These are phyloP conservation scores for Butyriboletus appendiculatus DNA, from an alignment of 1,284 basidiomycete genomes.

Conservation along the genomic window DNA sequence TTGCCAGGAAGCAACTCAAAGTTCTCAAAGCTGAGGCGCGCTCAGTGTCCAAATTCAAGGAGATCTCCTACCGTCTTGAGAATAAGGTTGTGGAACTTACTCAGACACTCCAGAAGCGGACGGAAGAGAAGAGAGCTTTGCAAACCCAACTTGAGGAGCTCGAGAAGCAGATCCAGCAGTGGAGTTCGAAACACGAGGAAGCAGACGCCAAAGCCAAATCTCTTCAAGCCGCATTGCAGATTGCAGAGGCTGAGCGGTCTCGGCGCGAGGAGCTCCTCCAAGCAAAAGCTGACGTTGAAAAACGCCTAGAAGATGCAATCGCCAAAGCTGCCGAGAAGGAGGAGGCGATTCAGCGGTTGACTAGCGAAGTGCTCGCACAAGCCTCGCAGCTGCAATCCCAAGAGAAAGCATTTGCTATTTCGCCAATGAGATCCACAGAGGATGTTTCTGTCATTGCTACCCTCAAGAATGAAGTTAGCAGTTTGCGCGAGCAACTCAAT, in stretches of 20 bases:
- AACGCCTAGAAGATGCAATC: slow-evolving; percentile 76
- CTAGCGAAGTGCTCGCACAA: slow-evolving; percentile 74
- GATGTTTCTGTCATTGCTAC: slow-evolving; percentile 85
- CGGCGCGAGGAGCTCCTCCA: slow-evolving; percentile 78
- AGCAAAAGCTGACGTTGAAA: slow-evolving; percentile 83
- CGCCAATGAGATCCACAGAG: slow-evolving; percentile 68
- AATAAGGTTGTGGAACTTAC: slow-evolving; percentile 99
- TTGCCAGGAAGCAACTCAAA: slow-evolving; percentile 87
- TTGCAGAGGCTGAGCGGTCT: slow-evolving; percentile 72
- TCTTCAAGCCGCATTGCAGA: slow-evolving; percentile 70
- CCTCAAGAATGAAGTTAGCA: slow-evolving; percentile 91
- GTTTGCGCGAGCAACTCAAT: slow-evolving; percentile 92
- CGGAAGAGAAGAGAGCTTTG: slow-evolving; percentile 89
- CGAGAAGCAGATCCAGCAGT: slow-evolving; percentile 84
- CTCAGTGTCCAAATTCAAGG: slow-evolving; percentile 98
- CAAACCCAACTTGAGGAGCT: slow-evolving; percentile 74
- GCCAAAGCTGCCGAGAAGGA: slow-evolving; percentile 84
- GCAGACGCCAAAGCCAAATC: slow-evolving; percentile 78
- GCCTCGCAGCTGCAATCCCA: slow-evolving; percentile 81
- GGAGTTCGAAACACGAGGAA: slow-evolving; percentile 90
- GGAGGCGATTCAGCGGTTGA: slow-evolving; percentile 77
- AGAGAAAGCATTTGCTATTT: slow-evolving; percentile 63
- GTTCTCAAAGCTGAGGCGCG: slow-evolving; percentile 88
- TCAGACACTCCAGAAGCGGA: slow-evolving; percentile 91
- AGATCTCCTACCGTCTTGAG: slow-evolving; percentile 97